Conservation (phyloP, 129 eudicot species). For the Arctium lappa region DNA sequence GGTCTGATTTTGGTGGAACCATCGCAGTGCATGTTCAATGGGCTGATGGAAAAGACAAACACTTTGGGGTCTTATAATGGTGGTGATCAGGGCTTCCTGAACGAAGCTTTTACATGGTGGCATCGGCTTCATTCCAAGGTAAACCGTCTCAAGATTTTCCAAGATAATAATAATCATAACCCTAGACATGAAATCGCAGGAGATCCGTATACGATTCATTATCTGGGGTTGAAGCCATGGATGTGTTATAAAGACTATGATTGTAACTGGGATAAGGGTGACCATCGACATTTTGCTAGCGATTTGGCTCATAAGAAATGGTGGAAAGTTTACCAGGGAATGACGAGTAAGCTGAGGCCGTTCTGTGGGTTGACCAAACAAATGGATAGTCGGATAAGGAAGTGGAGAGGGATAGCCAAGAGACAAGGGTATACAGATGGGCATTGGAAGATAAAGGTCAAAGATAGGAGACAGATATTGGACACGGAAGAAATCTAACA, state of each 20-base stretch:
- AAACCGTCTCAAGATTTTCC: slow-evolving; percentile 49
- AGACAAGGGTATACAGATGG: slow-evolving; percentile 31
- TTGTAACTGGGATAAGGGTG: slow-evolving; percentile 68
- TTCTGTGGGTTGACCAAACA: slow-evolving; percentile 45
- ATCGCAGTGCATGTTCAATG: slow-evolving; percentile 57
- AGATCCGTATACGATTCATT: slow-evolving; percentile 47
- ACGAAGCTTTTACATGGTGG: slow-evolving; percentile 80
- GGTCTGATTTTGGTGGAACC: slow-evolving; percentile 74
- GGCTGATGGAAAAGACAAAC: slow-evolving; percentile 43
- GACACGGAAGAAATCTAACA: too few species aligned
- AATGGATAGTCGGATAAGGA: slow-evolving; percentile 36
- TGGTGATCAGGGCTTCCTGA: slow-evolving; percentile 82
- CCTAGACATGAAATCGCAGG: slow-evolving; percentile 20
- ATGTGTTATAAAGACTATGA: slow-evolving; percentile 67
- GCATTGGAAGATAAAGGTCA: slow-evolving; percentile 66
- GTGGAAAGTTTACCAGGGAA: slow-evolving; percentile 64
- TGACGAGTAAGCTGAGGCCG: slow-evolving; percentile 42
- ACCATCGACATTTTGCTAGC: slow-evolving; percentile 45
- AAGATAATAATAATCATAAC: neutral
- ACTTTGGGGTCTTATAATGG: slow-evolving; percentile 61
- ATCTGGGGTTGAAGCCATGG: slow-evolving; percentile 84
- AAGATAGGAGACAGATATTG: slow-evolving; percentile 45
- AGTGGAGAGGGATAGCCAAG: slow-evolving; percentile 47
- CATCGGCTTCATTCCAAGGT: slow-evolving; percentile 52
- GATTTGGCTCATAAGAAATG: slow-evolving; percentile 58